Evolutionary conservation across 345 rosid genomes (phyloP).

Genomic region (Bruguiera gymnorhiza): DNA sequence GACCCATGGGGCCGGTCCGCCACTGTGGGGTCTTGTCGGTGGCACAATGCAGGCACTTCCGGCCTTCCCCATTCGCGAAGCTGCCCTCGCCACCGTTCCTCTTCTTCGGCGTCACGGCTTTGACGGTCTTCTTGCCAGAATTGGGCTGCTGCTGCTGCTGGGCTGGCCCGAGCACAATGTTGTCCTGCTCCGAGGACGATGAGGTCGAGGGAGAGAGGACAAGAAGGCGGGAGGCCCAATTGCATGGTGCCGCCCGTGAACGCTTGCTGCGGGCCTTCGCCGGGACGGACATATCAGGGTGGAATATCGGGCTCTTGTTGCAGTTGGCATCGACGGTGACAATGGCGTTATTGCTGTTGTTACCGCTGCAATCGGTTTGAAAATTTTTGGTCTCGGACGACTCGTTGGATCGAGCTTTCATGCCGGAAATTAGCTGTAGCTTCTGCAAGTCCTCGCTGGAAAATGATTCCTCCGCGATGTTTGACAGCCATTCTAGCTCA

Average conservation of each 20-base stretch:
- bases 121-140: slow-evolving; percentile 33
- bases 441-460: slow-evolving; percentile 83
- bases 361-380: slow-evolving; percentile 22
- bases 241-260: slow-evolving; percentile 71
- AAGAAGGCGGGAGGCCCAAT: slow-evolving; percentile 82
- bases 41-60: slow-evolving; percentile 67
- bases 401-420: slow-evolving; percentile 51
- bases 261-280: slow-evolving; percentile 97
- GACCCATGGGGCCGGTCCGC: slow-evolving; percentile 84
- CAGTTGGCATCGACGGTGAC: not conserved
- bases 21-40: slow-evolving; percentile 85
- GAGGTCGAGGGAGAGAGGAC: slow-evolving; percentile 42
- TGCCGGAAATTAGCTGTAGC: slow-evolving; percentile 77
- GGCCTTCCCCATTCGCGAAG: slow-evolving; percentile 28
- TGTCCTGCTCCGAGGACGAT: slow-evolving; percentile 31
- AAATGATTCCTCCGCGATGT: slow-evolving; percentile 90
- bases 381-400: slow-evolving; percentile 37
- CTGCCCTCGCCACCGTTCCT: slow-evolving; percentile 26
- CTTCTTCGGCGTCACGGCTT: slow-evolving; percentile 36
- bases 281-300: slow-evolving; percentile 69
- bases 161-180: slow-evolving; percentile 8
- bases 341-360: slow-evolving; percentile 1
- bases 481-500: slow-evolving; percentile 96
- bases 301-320: slow-evolving; percentile 38
- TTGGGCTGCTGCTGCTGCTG: slow-evolving; percentile 11